These are phyloP conservation scores for Microstegium vimineum DNA, from an alignment of 176 grass and related monocot genomes.

Conservation along the genomic window DNA sequence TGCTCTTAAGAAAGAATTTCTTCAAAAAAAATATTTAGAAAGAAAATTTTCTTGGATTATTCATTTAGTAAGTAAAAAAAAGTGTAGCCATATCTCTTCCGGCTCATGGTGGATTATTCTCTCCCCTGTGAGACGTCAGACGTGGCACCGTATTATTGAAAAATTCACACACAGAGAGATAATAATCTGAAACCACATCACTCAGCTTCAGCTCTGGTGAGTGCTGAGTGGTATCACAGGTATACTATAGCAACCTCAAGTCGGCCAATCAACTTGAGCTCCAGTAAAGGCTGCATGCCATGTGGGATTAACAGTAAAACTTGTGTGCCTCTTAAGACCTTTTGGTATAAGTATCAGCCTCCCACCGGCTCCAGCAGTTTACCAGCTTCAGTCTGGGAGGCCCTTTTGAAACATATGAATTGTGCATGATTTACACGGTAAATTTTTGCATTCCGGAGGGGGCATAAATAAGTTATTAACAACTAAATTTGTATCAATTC, in stretches of 20 bases:
- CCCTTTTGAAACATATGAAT: neutral
- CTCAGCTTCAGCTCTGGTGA: no score
- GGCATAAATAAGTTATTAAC: neutral
- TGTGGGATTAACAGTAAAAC: neutral
- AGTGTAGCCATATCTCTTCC: neutral
- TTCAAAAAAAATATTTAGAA: no score
- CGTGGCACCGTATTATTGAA: neutral
- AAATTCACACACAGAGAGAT: neutral
- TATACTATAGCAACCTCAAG: neutral
- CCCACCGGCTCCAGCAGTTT: no score
- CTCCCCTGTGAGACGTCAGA: no score
- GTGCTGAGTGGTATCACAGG: neutral
- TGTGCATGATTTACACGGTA: neutral
- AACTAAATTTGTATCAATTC: neutral
- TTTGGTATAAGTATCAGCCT: no score
- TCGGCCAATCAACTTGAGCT: neutral
- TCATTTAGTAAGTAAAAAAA: neutral
- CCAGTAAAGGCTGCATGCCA: neutral
- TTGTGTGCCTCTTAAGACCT: neutral
- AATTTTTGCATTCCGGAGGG: neutral
- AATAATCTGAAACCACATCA: neutral
- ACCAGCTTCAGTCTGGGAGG: neutral
- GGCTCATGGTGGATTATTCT: neutral
- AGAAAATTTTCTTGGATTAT: neutral
- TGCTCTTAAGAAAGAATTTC: no score